These are phyloP conservation scores for Ophiostoma australiae DNA, from an alignment of 2,329 filamentous ascomycete genomes.

Conservation along the genomic window DNA sequence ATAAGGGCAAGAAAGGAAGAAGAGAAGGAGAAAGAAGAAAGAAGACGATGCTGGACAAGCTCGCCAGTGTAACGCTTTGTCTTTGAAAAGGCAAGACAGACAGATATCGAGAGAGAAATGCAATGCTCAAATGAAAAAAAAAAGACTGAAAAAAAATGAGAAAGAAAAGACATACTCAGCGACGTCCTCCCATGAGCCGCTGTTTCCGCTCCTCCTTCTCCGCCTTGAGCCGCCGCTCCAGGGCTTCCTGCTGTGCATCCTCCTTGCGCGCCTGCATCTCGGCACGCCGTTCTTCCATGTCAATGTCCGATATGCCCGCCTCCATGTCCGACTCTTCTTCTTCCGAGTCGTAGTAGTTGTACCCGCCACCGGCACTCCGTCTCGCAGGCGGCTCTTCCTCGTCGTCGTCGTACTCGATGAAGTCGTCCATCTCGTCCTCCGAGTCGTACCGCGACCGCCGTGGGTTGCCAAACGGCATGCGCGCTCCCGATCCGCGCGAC, in stretches of 20 bases:
- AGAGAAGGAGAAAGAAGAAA: background rate
- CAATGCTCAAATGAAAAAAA: background rate
- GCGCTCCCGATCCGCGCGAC: constrained; percentile 6
- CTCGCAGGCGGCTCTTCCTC: constrained; percentile 39
- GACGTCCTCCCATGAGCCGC: constrained; percentile 19
- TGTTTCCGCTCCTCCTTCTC: constrained; percentile 57
- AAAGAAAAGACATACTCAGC: background rate
- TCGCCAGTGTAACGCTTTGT: background rate
- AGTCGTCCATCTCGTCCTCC: constrained; percentile 55
- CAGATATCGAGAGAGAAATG: background rate
- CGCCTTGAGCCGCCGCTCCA: constrained; percentile 57
- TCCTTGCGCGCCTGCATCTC: constrained; percentile 60
- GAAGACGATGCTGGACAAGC: background rate
- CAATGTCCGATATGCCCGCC: constrained; percentile 67
- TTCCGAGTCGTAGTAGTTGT: constrained; percentile 39
- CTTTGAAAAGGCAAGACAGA: background rate
- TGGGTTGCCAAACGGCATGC: constrained; percentile 24
- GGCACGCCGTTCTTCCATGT: constrained; percentile 63
- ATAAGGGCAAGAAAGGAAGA: background rate
- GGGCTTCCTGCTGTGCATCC: constrained; percentile 58
- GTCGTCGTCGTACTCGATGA: constrained; percentile 58
- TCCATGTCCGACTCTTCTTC: constrained; percentile 74
- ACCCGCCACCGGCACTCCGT: constrained; percentile 29
- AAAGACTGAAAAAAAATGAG: background rate
- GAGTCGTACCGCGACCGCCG: constrained; percentile 50